Conservation (phyloP, 2,329 filamentous ascomycete genomes). For the Colletotrichum sublineola region DNA sequence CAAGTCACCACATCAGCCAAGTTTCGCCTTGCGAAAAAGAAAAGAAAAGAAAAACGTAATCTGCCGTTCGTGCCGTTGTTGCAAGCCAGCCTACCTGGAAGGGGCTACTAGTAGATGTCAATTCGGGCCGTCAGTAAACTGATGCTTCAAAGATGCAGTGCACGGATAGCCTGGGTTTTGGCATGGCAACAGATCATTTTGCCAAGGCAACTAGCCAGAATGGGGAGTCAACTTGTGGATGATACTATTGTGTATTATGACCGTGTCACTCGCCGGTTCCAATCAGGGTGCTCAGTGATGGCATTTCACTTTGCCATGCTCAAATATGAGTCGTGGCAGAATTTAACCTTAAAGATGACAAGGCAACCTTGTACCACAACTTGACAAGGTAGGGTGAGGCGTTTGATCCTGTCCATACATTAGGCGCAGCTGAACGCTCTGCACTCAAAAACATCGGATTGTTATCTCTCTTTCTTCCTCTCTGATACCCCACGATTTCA, state of each 20-base stretch:
- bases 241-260: background rate
- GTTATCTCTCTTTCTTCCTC: background rate
- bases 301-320: background rate
- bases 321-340: background rate
- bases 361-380: background rate
- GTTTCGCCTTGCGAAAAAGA: too few species aligned
- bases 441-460: background rate
- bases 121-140: too few species aligned
- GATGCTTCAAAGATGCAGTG: too few species aligned
- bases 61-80: too few species aligned
- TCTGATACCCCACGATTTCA: background rate
- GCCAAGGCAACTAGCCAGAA: too few species aligned
- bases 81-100: too few species aligned
- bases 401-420: background rate
- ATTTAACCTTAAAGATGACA: slow-evolving; percentile 12
- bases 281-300: background rate
- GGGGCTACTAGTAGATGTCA: too few species aligned
- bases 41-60: too few species aligned
- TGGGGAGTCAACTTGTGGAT: background rate
- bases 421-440: background rate
- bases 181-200: too few species aligned
- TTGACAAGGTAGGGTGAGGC: background rate
- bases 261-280: background rate
- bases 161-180: too few species aligned
- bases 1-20: too few species aligned